phyloP scores from a whole-genome alignment of 2,329 filamentous ascomycete species.

The Ceratocystiopsis sp. region DNA sequence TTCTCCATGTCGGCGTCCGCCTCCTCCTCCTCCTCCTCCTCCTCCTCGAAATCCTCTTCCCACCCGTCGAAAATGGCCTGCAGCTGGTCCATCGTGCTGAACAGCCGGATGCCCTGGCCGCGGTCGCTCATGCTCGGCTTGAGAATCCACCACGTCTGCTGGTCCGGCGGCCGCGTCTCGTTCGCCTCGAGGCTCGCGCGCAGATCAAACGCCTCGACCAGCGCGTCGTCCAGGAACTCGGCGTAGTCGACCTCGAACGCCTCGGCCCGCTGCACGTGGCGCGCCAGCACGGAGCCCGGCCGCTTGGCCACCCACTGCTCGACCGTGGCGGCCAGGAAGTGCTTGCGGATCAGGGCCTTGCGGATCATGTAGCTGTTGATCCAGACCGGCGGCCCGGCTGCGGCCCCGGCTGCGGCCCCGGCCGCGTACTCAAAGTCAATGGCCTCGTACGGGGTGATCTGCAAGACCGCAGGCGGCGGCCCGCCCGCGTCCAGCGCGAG shows the following conservation, averaged over 20 bases:
- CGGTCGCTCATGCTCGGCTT: constrained; percentile 97
- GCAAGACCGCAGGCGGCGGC: constrained; percentile 34
- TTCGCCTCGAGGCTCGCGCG: constrained; percentile 62
- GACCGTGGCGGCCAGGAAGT: constrained; percentile 74
- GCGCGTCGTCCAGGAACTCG: constrained; percentile 86
- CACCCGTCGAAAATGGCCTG: constrained; percentile 79
- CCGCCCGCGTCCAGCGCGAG: neutral
- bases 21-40: constrained; percentile 14
- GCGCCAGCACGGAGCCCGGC: constrained; percentile 48
- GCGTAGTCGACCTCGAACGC: constrained; percentile 92
- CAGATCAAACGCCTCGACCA: constrained; percentile 80
- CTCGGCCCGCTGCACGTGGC: constrained; percentile 60
- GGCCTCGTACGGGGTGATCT: constrained; percentile 74
- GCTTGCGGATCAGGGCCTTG: constrained; percentile 91
- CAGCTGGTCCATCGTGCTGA: constrained; percentile 72
- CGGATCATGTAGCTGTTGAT: constrained; percentile 89
- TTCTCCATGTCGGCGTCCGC: constrained; percentile 7
- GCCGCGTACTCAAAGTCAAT: constrained; percentile 65
- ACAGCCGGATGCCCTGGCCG: constrained; percentile 81
- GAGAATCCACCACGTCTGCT: constrained; percentile 82
- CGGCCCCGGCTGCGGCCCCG: constrained; percentile 48
- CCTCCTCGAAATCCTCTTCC: constrained; percentile 52
- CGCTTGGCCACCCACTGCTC: constrained; percentile 76
- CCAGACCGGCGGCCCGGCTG: constrained; percentile 43
- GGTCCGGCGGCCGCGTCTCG: constrained; percentile 16